These are phyloP conservation scores for Aspergillus ochraceoroseus DNA, from an alignment of 2,329 filamentous ascomycete genomes.

Conservation along the genomic window DNA sequence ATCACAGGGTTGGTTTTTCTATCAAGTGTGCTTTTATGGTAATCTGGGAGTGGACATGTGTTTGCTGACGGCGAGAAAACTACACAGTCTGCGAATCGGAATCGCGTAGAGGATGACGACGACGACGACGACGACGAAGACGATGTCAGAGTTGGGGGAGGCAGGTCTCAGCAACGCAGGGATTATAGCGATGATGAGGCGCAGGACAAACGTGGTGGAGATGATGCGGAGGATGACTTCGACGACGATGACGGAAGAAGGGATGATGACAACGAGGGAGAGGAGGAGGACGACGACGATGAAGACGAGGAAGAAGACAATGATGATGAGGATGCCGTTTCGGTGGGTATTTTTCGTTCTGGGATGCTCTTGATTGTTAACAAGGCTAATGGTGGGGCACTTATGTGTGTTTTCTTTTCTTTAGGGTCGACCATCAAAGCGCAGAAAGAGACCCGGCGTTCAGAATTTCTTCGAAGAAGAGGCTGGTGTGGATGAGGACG, in stretches of 20 bases:
- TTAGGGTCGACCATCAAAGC: slow-evolving; percentile 71
- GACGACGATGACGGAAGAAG: slow-evolving; percentile 39
- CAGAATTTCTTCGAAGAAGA: slow-evolving; percentile 95
- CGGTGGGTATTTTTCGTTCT: slow-evolving; percentile 34
- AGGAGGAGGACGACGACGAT: slow-evolving; percentile 59
- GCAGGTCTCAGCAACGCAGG: slow-evolving; percentile 14
- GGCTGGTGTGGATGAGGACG: slow-evolving; percentile 92
- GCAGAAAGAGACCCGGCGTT: slow-evolving; percentile 65
- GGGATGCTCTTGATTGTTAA: slow-evolving; percentile 12
- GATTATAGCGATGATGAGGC: slow-evolving; percentile 34
- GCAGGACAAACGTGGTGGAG: slow-evolving; percentile 45
- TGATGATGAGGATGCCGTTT: slow-evolving; percentile 57
- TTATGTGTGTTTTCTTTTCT: too few relatives aligned
- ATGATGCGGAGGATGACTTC: slow-evolving; percentile 34
- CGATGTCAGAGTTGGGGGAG: slow-evolving; percentile 35
- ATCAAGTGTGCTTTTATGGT: not conserved
- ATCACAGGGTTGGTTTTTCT: slow-evolving; percentile 25
- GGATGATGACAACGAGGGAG: slow-evolving; percentile 48
- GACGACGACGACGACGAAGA: slow-evolving; percentile 45
- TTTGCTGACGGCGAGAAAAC: too few relatives aligned
- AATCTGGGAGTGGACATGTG: too few relatives aligned
- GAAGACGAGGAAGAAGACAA: slow-evolving; percentile 45
- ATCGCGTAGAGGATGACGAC: slow-evolving; percentile 36
- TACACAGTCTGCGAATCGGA: too few relatives aligned
- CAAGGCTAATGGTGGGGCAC: too few relatives aligned